Evolutionary conservation across 2,329 filamentous ascomycete species (phyloP).

Genomic region (Fonsecaea erecta): DNA sequence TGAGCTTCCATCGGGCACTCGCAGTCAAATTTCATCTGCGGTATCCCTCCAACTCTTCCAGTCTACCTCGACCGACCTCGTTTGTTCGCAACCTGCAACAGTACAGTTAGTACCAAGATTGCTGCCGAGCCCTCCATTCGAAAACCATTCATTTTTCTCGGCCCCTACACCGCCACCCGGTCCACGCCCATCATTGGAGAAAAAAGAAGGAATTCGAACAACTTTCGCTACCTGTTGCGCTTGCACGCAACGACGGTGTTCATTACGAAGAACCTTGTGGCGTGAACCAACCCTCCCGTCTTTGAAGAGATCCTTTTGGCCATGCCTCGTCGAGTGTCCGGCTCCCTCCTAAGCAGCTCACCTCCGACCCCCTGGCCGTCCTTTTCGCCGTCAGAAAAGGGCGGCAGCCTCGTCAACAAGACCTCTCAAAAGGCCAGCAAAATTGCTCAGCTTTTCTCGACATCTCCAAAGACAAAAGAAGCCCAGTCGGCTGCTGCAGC

Average conservation of each 20-base stretch:
- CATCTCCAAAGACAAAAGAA: slow-evolving; percentile 75
- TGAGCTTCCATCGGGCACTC: slow-evolving; percentile 1
- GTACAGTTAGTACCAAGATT: neutral
- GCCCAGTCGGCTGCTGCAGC: slow-evolving; percentile 57
- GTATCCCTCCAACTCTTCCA: slow-evolving; percentile 5
- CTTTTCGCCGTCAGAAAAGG: slow-evolving; percentile 58
- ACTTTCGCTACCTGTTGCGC: neutral
- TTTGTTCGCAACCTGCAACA: neutral
- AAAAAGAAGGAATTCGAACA: slow-evolving; percentile 6
- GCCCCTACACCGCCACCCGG: slow-evolving; percentile 30
- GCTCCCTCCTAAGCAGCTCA: slow-evolving; percentile 61
- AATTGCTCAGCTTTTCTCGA: slow-evolving; percentile 81
- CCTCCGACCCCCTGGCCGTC: slow-evolving; percentile 54
- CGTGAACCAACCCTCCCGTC: neutral
- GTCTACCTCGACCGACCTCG: neutral
- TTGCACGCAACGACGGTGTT: slow-evolving; percentile 8
- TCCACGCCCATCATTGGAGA: slow-evolving; percentile 11
- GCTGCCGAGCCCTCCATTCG: neutral
- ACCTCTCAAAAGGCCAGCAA: slow-evolving; percentile 70
- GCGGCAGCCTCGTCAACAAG: slow-evolving; percentile 53
- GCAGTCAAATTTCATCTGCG: slow-evolving; percentile 9
- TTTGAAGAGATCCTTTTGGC: slow-evolving; percentile 39
- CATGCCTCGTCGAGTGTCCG: slow-evolving; percentile 68
- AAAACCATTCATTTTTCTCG: slow-evolving; percentile 11
- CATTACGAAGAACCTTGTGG: slow-evolving; percentile 7